A percentile compares a stretch with the other conserved stretches of the same genome.
These are phyloP conservation scores for Stachybotrys chartarum DNA, from an alignment of 2,329 filamentous ascomycete genomes.

Conservation along the genomic window DNA sequence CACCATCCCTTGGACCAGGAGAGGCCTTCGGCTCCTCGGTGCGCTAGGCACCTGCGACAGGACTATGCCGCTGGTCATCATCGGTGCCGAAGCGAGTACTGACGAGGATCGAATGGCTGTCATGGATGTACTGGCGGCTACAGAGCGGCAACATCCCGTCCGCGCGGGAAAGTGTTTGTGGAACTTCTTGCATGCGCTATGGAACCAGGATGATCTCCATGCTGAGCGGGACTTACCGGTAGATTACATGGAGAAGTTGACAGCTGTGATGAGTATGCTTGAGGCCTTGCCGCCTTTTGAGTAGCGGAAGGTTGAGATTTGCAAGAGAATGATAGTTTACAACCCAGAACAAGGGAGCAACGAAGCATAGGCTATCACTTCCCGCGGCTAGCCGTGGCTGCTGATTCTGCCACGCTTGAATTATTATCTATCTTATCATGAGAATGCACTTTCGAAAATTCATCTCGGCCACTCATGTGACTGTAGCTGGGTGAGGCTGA, in stretches of 20 bases:
- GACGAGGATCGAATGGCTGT: conserved; percentile 1
- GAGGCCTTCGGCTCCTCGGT: not conserved
- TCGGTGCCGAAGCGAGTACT: conserved; percentile 1
- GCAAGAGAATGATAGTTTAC: no score
- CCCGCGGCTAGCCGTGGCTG: no score
- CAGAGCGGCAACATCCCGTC: conserved; percentile 1
- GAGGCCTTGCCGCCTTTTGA: not conserved
- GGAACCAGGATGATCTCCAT: conserved; percentile 1
- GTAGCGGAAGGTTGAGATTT: not conserved
- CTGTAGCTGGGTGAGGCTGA: not conserved
- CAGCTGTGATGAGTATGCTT: not conserved
- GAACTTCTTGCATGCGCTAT: not conserved
- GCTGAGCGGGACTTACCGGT: not conserved
- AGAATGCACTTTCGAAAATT: no score
- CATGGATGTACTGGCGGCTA: conserved; percentile 1
- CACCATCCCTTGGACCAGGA: not conserved
- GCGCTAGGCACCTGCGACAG: not conserved
- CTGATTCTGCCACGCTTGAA: no score
- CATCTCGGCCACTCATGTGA: no score
- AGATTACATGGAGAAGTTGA: conserved; percentile 1
- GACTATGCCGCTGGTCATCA: conserved; percentile 2
- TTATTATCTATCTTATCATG: no score
- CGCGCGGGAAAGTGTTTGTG: not conserved
- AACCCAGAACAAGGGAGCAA: no score
- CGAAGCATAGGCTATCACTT: no score